These are phyloP conservation scores for Oehlia diaphana DNA, from an alignment of 192 early-diverging fungal genomes.

Conservation along the genomic window DNA sequence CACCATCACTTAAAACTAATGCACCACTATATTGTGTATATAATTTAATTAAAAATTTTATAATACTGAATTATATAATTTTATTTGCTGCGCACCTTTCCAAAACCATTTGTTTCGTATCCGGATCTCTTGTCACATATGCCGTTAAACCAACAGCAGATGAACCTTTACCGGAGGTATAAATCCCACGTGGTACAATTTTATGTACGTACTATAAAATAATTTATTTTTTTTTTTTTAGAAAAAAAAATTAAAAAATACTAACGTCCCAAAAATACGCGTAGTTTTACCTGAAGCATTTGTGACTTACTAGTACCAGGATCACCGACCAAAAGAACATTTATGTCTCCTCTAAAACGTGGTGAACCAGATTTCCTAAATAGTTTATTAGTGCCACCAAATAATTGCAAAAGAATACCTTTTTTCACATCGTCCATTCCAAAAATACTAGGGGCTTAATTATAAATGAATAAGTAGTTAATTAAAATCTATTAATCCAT, in stretches of 20 bases:
- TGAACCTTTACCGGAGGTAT: constrained; percentile 96
- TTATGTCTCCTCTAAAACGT: constrained; percentile 83
- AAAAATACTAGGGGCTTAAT: constrained; percentile 84
- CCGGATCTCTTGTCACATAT: constrained; percentile 92
- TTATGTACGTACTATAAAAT: constrained; percentile 77
- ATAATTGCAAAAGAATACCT: constrained; percentile 90
- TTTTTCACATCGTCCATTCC: constrained; percentile 99
- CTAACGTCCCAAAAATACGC: neutral
- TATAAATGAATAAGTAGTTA: neutral
- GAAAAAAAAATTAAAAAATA: neutral
- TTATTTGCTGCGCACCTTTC: constrained; percentile 62
- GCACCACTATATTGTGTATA: constrained; percentile 66
- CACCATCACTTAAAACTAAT: constrained; percentile 91
- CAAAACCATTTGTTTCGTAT: constrained; percentile 91
- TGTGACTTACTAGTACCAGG: constrained; percentile 97
- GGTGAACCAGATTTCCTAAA: constrained; percentile 68
- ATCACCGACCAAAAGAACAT: constrained; percentile 93
- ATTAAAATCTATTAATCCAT: neutral
- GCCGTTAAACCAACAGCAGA: constrained; percentile 96
- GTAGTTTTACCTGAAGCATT: constrained; percentile 54
- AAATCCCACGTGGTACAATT: constrained; percentile 92
- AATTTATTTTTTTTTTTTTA: neutral
- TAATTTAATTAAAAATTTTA: neutral
- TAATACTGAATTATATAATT: neutral
- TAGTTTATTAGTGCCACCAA: constrained; percentile 93